Evolutionary conservation across 2,329 filamentous ascomycete species (phyloP).

Genomic region (Aspergillus japonicus): DNA sequence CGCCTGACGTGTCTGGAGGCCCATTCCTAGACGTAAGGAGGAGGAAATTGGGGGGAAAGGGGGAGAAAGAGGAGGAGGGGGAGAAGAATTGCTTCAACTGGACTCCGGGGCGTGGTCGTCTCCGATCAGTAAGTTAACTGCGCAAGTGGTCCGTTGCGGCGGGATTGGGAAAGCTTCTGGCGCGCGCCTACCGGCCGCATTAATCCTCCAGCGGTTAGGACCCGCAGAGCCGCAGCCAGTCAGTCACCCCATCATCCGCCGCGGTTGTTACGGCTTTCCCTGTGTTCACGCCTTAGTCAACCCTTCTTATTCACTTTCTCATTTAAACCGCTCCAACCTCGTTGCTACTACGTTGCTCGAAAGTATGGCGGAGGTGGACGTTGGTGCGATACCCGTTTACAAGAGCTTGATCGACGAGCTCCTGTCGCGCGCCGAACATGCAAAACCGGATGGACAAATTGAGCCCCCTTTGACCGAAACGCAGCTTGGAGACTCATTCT

Average conservation of each 20-base stretch:
- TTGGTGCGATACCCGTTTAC: slow-evolving; percentile 46
- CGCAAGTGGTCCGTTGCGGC: slow-evolving; percentile 30
- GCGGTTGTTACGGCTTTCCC: background rate
- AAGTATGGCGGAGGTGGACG: slow-evolving; percentile 35
- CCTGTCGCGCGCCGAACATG: slow-evolving; percentile 57
- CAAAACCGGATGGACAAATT: slow-evolving; percentile 61
- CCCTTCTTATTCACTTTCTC: slow-evolving; percentile 5
- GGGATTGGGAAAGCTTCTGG: slow-evolving; percentile 28
- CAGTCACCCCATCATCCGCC: background rate
- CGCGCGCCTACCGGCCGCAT: slow-evolving; percentile 29
- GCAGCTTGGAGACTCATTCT: slow-evolving; percentile 49
- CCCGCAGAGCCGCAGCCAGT: slow-evolving; percentile 33
- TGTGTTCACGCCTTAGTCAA: background rate
- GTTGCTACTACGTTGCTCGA: background rate
- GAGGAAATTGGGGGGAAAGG: slow-evolving; percentile 9
- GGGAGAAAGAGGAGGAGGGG: slow-evolving; percentile 10
- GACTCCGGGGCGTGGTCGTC: slow-evolving; percentile 52
- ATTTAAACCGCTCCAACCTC: slow-evolving; percentile 10
- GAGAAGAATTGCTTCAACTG: slow-evolving; percentile 51
- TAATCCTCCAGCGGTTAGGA: slow-evolving; percentile 20
- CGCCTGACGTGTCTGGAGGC: slow-evolving; percentile 45
- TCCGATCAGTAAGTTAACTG: slow-evolving; percentile 23
- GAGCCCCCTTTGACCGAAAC: slow-evolving; percentile 74
- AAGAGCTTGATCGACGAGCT: slow-evolving; percentile 56
- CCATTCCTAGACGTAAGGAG: slow-evolving; percentile 31